Evolutionary conservation across 331 rosid species (phyloP).

Genomic region (Malus hybrid): DNA sequence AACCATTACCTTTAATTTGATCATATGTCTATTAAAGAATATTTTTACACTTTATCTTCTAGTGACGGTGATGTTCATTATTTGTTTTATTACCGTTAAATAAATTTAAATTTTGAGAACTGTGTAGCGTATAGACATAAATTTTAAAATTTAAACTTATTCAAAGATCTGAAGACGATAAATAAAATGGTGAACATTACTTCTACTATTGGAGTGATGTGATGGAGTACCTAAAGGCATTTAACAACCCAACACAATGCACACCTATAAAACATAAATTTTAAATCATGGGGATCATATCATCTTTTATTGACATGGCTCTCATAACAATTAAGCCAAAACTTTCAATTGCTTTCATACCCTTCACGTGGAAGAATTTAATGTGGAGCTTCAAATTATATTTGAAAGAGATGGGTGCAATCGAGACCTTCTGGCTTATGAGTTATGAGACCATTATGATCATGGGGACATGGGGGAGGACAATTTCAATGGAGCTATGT

Average conservation of each 20-base stretch:
- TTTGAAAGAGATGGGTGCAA: not conserved
- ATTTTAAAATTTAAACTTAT: no score
- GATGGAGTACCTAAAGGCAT: not conserved
- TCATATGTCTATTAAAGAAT: no score
- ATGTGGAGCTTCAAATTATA: not conserved
- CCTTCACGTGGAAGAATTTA: constrained; percentile 8
- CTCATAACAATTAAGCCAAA: not conserved
- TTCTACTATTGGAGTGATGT: not conserved
- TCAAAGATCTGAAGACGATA: no score
- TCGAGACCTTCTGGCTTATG: not conserved
- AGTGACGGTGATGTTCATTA: no score
- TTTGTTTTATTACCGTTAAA: no score
- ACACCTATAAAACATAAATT: not conserved
- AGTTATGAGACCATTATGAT: not conserved
- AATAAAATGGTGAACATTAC: no score
- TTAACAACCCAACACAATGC: not conserved
- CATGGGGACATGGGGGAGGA: no score
- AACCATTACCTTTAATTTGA: no score
- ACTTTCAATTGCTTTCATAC: constrained; percentile 2
- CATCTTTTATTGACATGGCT: not conserved
- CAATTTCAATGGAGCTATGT: no score
- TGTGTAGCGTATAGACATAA: no score
- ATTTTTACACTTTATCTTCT: no score
- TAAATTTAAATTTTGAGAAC: no score
- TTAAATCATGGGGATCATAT: not conserved